Evolutionary conservation across 192 early-diverging fungal genomes (phyloP).

Genomic region (Bifiguratus adelaidae): DNA sequence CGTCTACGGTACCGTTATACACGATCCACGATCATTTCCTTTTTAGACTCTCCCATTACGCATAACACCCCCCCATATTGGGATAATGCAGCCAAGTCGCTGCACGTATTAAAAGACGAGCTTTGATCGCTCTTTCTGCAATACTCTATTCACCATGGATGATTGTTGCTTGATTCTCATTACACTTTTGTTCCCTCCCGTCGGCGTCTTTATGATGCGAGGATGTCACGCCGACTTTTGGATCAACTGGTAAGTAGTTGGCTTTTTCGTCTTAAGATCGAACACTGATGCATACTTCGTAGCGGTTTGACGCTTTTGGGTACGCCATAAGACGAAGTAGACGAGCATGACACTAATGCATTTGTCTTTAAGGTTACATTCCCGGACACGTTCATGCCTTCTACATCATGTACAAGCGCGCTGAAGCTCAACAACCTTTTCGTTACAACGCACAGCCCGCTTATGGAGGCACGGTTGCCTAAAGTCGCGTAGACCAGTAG

Average conservation of each 20-base stretch:
- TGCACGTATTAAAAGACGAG: too few relatives aligned
- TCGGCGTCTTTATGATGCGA: conserved; percentile 39
- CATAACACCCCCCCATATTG: too few relatives aligned
- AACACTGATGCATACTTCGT: too few relatives aligned
- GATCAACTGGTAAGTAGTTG: conserved; percentile 30
- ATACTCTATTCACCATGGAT: conserved; percentile 12
- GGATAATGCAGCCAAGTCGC: too few relatives aligned
- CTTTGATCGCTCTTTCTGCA: too few relatives aligned
- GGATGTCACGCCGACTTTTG: conserved; percentile 29
- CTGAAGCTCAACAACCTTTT: too few relatives aligned
- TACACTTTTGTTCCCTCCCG: conserved; percentile 27
- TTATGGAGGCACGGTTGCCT: too few relatives aligned
- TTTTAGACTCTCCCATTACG: too few relatives aligned
- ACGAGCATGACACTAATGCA: background rate
- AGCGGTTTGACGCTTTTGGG: conserved; percentile 9
- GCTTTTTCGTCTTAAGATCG: background rate
- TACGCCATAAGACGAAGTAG: background rate
- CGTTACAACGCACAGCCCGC: too few relatives aligned
- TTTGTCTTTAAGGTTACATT: background rate
- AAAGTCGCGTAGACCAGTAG: too few relatives aligned
- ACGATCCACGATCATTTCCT: too few relatives aligned
- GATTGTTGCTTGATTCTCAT: conserved; percentile 21
- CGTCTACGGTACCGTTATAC: too few relatives aligned
- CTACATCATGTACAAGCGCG: conserved; percentile 14
- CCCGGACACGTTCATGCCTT: conserved; percentile 18